A percentile compares a stretch with the other conserved stretches of the same genome.
Conservation (phyloP, 208 protist species). For the Acanthamoeba castellanii region DNA sequence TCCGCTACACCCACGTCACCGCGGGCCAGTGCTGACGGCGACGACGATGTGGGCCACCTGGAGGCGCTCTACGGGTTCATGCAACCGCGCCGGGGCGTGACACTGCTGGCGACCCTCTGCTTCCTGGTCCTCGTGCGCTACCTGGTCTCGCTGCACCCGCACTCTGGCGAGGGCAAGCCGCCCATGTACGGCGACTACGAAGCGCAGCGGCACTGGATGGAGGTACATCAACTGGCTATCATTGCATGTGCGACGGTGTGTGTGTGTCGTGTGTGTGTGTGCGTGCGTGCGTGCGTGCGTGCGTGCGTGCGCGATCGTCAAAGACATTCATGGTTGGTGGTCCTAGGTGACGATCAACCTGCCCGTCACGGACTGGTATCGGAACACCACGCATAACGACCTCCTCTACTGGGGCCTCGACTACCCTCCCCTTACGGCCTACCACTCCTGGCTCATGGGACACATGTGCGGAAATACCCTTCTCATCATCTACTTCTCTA, state of each 20-base stretch:
- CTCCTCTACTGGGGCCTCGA: constrained; percentile 96
- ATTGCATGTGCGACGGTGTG: too few species aligned
- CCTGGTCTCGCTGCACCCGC: not conserved
- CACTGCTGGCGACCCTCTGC: not conserved
- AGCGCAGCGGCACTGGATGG: constrained; percentile 97
- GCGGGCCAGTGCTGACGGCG: not conserved
- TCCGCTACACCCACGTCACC: not conserved
- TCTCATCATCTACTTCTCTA: not conserved
- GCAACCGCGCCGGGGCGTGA: not conserved
- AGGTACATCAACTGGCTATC: too few species aligned
- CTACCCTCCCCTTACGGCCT: constrained; percentile 96
- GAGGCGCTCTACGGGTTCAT: not conserved
- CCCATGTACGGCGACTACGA: constrained; percentile 96
- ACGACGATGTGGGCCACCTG: not conserved
- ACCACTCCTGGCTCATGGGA: constrained; percentile 89
- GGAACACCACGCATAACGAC: constrained; percentile 89
- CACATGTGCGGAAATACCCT: constrained; percentile 73
- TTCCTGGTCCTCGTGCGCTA: constrained; percentile 16
- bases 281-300: too few species aligned
- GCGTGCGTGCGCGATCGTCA: not conserved
- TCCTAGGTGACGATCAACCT: constrained; percentile 13
- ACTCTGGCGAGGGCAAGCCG: constrained; percentile 67
- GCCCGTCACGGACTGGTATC: constrained; percentile 82
- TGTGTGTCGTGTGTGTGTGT: too few species aligned
- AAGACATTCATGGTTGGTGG: too few species aligned